Conservation (phyloP, 768 basidiomycete species). For the Lactarius indigo region DNA sequence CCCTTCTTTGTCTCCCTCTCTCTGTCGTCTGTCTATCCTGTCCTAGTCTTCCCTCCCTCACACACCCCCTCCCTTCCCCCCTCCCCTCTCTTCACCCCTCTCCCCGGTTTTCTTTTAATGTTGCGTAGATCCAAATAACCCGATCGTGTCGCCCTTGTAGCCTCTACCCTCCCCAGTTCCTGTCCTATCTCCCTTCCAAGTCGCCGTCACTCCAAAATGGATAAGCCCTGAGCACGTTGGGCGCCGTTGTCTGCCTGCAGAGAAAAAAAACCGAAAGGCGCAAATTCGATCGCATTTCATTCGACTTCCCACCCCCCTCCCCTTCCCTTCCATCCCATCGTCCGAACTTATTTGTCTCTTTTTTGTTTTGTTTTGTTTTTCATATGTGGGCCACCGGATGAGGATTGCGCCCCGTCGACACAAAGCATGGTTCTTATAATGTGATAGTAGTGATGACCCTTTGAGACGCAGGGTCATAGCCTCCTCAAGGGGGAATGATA, state of each 20-base stretch:
- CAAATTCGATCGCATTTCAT: slow-evolving; percentile 18
- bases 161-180: background rate
- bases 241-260: slow-evolving; percentile 1
- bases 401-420: background rate
- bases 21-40: background rate
- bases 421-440: background rate
- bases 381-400: background rate
- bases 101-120: slow-evolving; percentile 15
- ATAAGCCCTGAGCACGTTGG: slow-evolving; percentile 19
- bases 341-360: background rate
- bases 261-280: background rate
- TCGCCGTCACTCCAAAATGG: slow-evolving; percentile 22
- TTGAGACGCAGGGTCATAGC: background rate
- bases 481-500: slow-evolving; percentile 17
- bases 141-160: slow-evolving; percentile 9
- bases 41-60: background rate
- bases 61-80: background rate
- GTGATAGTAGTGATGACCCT: background rate
- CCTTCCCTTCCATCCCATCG: background rate
- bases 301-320: background rate
- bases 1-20: background rate
- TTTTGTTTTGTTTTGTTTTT: background rate
- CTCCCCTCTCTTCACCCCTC: background rate
- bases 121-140: slow-evolving; percentile 12
- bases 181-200: slow-evolving; percentile 13